Base-by-base conservation (phyloP, 352 stramenopile species). In the Thraustochytrium striatum region DNA sequence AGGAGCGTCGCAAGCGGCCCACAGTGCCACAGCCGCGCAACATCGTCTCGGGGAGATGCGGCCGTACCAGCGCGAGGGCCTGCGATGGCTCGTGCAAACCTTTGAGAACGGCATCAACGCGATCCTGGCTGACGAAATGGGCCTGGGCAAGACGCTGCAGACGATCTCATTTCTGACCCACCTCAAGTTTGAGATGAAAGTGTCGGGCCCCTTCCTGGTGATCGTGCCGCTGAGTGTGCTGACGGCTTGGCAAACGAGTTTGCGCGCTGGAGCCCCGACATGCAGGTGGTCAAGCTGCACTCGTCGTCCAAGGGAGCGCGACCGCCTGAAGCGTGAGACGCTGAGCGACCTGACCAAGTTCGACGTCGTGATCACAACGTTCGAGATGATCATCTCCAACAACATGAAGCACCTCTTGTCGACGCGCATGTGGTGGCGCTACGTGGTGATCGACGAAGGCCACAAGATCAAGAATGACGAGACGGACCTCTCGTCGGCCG, bases 121-220 rank as follows among this genome's bases (percentile, higher is more conserved):
- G 79, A 98, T 99, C 86, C 88, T 99, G 3, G 97, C 96, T 7
- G 97, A 99, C 84, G 97, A 99, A 85, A 99, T 99, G 95, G 96
- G 62, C 38, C 53, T 89, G 3, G 84, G 84, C 25, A 87, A 87
- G 81, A 87, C 84, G 0, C 19, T 82, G 43, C 97, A 99, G 81
- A 95, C 92, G 0, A 91, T 97, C 21, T 91, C 92, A 79, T 97
- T 92, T 72, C 84, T 99, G 58, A 96, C 98, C 81, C 93, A 98
- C 81, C 84, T 99, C 32, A 92, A 90, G 35, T 93, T 95, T 57
- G 85, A 94, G 53, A 95, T 94, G 80, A 90, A 97, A 72, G 84
- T 95, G 28, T 86, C 89, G 5, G 92, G 92, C 9, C 97, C 97
- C 21, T 99, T 99, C 81, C 85, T 99, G 30, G 92, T 99, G 72